Base-by-base conservation (phyloP, 495 filamentous ascomycete species). In the Podospora bellae-mahoneyi region DNA sequence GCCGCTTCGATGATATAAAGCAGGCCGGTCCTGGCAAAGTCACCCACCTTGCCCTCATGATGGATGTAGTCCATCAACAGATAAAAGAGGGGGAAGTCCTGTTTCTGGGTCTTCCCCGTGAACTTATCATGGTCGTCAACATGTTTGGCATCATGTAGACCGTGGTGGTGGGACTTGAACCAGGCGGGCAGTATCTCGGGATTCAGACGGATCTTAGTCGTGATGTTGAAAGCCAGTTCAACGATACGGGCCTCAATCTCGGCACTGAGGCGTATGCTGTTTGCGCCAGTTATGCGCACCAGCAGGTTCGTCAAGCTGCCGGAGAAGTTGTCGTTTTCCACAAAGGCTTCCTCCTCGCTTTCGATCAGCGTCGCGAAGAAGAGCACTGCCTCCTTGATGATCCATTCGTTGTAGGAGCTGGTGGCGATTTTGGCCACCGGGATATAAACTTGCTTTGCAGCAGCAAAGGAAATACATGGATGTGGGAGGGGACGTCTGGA, bases 1-100 rank as follows among this genome's bases (percentile, higher is more conserved):
- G 94, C 92, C 2, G 92, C 91, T 78, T 98, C 95, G 70, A 98
- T 96, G 66, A 99, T 89, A 76, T 99, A 98, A 7, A 99, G 85
- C 62, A 99, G 78, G 0, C 95, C 95, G 0, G 94, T 99, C 62
- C 95, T 85, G n/a, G 96, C 94, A 81, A 99, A 99, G 77, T 99
- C 95, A 26, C 95, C 95, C 20, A 94, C 89, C 39, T 91, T 88
- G 59, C 94, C 93, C 66, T 97, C 93, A 68, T 94, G 90, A 74
- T 99, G 93, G 39, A 99, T 94, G 78, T 96, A 95, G 75, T 98
- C 93, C 64, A 99, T 90, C 66, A 98, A 83, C 39, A 97, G 81
- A 77, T 97, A 98, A 80, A 97, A 98, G 26, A 99, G 75, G 0
- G 95, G 95, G 74, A 99, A 98, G 71, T 96, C 93, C 72, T 94